Percentiles rank a stretch among this genome's conserved stretches.
Conservation (phyloP, 179 eudicot genomes). For the Silene coronaria region DNA sequence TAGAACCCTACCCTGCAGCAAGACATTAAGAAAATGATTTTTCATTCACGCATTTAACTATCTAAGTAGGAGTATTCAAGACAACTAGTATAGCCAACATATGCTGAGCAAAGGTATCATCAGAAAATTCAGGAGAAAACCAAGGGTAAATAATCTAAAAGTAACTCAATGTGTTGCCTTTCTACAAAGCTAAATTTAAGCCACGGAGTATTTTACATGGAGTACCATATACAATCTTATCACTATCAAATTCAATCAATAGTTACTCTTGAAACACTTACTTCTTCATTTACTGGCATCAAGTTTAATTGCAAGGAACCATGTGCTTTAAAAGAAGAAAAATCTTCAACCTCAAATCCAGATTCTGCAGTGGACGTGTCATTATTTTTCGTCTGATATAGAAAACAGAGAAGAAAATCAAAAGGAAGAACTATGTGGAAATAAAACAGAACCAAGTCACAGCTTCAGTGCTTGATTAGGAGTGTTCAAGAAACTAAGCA, state of each 20-base stretch:
- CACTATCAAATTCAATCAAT: slow-evolving; percentile 1
- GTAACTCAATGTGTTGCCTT: background rate
- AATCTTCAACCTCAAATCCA: slow-evolving; percentile 92
- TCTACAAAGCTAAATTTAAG: slow-evolving; percentile 1
- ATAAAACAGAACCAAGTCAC: background rate
- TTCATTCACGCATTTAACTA: background rate
- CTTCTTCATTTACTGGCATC: slow-evolving; percentile 84
- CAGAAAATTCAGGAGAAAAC: background rate
- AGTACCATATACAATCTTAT: background rate
- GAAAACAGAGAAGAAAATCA: slow-evolving; percentile 12
- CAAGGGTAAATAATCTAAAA: background rate
- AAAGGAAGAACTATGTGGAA: background rate
- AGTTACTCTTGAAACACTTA: slow-evolving; percentile 28
- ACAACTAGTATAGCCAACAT: background rate
- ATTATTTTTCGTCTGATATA: slow-evolving; percentile 55
- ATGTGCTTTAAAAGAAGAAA: slow-evolving; percentile 51
- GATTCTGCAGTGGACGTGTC: slow-evolving; percentile 80
- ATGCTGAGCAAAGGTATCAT: background rate
- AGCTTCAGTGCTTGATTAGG: background rate
- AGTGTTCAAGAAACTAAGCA: background rate
- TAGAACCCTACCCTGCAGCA: slow-evolving; percentile 45
- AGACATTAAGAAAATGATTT: background rate
- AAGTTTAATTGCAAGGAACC: slow-evolving; percentile 48
- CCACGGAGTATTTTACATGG: background rate
- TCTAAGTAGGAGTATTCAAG: background rate